Base-by-base conservation (phyloP, 169 alveolate species). In the Cryptosporidium felis region DNA sequence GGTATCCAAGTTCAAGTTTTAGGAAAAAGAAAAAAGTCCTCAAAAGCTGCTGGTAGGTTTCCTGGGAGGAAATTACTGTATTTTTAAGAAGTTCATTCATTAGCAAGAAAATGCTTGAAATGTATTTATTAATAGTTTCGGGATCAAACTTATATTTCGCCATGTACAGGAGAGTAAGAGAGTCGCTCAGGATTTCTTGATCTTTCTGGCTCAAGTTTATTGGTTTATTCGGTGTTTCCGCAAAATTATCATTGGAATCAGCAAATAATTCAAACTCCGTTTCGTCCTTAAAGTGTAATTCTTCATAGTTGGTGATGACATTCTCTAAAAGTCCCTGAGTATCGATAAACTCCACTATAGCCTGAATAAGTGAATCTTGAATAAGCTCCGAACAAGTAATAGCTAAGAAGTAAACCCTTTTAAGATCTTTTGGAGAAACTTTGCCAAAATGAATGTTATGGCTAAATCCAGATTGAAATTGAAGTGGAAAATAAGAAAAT, bases 261-360 rank as follows among this genome's bases (percentile, higher is more conserved):
- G 23, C 14, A 18, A 38, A 40, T 21, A 18, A 38, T 38, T 44
- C 62, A 21, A 63, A 42, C 12, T 44, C 80, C n/a, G 23, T 18
- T 23, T 63, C 60, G 45, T 63, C 53, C 8, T 44, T 42, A 63
- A 63, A 18, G 38, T 45, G 8, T 23, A 42, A 44, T 14, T 63
- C 62, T n/a, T 63, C 61, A 42, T 63, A 63, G 2, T 23, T 63
- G 12, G 30, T 40, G 16, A 36, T 60, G 1, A 38, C 30, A 38
- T 38, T 41, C 61, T 74, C 85, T 10, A 74, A 23, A 12, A 74
- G 34, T 21, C 67, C 67, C 8, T 74, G 85, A n/a, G 85, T 74
- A 21, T 74, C 85, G 0, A 74, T 58, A 23, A 38, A 74, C 34
- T 74, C 85, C 18, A 30, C 8, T 9, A 74, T 74, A n/a, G 85